These are phyloP conservation scores for Tricholoma sp. DNA, from an alignment of 768 basidiomycete genomes.

Conservation along the genomic window DNA sequence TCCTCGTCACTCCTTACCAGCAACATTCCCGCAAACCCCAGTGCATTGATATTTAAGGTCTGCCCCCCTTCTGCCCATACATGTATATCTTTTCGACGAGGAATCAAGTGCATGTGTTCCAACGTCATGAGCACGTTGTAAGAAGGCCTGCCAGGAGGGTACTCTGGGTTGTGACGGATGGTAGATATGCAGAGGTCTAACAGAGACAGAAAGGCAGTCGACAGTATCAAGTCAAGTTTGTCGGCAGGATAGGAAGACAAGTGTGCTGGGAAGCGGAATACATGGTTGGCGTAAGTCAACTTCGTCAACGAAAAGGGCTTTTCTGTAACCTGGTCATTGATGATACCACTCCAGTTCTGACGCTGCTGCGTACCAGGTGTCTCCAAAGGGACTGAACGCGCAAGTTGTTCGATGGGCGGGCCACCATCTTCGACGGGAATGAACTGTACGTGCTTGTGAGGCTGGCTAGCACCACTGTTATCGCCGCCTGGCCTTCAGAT, in stretches of 20 bases:
- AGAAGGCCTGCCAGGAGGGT: constrained; percentile 61
- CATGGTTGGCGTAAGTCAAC: constrained; percentile 79
- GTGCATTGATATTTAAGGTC: constrained; percentile 69
- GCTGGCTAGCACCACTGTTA: constrained; percentile 82
- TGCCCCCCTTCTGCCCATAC: constrained; percentile 48
- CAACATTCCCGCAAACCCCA: constrained; percentile 88
- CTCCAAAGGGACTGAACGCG: constrained; percentile 53
- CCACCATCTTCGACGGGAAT: constrained; percentile 59
- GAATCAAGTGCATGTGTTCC: constrained; percentile 83
- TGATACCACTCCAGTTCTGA: not conserved
- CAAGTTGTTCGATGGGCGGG: constrained; percentile 74
- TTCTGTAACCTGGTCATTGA: constrained; percentile 34
- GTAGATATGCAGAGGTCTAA: constrained; percentile 75
- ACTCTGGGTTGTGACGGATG: constrained; percentile 59
- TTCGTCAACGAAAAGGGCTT: constrained; percentile 63
- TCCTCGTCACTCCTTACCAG: constrained; percentile 82
- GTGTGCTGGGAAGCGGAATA: constrained; percentile 53
- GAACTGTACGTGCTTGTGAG: constrained; percentile 90
- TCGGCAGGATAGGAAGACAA: constrained; percentile 32
- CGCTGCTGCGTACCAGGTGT: constrained; percentile 38
- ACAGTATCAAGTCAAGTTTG: constrained; percentile 47
- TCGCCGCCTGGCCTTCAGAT: constrained; percentile 49
- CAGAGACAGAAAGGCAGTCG: constrained; percentile 62
- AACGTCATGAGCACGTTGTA: constrained; percentile 82
- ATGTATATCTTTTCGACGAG: constrained; percentile 64